phyloP scores from a whole-genome alignment of 768 basidiomycete genomes.

The Hortiboletus flavorubellus region DNA sequence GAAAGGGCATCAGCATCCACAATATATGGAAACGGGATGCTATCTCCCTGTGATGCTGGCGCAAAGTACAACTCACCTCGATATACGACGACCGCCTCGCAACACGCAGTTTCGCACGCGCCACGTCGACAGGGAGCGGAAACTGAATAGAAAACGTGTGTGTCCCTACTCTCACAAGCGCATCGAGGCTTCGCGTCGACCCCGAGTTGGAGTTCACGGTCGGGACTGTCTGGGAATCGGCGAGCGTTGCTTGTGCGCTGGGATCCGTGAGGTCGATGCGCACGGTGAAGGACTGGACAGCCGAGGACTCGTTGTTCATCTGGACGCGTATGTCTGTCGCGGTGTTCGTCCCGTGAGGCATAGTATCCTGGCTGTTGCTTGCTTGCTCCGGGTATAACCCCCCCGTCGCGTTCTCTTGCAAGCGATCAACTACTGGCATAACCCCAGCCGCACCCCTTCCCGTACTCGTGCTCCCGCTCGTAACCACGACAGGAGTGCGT shows the following conservation, averaged over 20 bases:
- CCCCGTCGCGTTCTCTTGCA: not conserved
- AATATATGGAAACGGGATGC: not conserved
- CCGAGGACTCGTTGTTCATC: conserved; percentile 9
- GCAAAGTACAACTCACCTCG: conserved; percentile 18
- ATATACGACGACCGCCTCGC: conserved; percentile 54
- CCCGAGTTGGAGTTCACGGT: not conserved
- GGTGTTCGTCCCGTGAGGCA: not conserved
- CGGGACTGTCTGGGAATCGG: conserved; percentile 2
- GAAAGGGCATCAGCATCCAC: not conserved
- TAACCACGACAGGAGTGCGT: conserved; percentile 9
- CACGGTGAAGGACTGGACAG: conserved; percentile 10
- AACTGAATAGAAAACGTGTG: conserved; percentile 30
- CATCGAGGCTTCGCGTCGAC: not conserved
- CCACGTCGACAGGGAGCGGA: conserved; percentile 44
- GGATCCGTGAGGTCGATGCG: conserved; percentile 23
- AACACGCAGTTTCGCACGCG: conserved; percentile 37
- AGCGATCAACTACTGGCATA: not conserved
- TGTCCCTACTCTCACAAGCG: conserved; percentile 11
- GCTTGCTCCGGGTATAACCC: not conserved
- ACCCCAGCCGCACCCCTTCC: not conserved
- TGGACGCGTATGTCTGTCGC: conserved; percentile 3
- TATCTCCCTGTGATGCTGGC: not conserved
- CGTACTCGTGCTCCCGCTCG: not conserved
- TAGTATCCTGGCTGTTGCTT: not conserved
- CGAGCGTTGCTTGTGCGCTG: conserved; percentile 10